A percentile compares a stretch with the other conserved stretches of the same genome.
Evolutionary conservation across 2,329 filamentous ascomycete species (phyloP).

Genomic region (Pseudogymnoascus sp.): DNA sequence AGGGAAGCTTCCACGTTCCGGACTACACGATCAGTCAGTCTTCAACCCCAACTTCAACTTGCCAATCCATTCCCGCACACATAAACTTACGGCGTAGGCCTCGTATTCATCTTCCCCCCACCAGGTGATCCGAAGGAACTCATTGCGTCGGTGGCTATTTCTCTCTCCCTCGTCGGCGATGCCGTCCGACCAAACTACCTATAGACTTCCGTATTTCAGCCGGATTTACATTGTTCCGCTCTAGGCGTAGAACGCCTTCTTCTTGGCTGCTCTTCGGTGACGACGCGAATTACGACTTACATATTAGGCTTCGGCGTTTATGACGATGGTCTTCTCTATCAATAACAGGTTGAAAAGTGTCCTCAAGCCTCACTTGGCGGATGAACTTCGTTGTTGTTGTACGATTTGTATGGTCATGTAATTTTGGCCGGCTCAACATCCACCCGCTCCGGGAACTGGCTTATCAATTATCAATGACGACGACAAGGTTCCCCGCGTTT

Average conservation of each 20-base stretch:
- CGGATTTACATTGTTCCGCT: neutral
- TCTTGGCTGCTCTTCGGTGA: neutral
- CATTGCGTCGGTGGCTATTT: conserved; percentile 31
- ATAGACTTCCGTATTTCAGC: conserved; percentile 1
- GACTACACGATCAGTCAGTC: conserved; percentile 40
- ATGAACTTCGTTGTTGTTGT: neutral
- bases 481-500: conserved; percentile 2
- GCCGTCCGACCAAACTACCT: neutral
- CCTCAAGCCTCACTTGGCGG: neutral
- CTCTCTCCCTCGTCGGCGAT: conserved; percentile 1
- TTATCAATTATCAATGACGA: conserved; percentile 7
- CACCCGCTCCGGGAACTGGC: neutral
- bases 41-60: neutral
- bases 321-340: neutral
- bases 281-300: neutral
- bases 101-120: conserved; percentile 51
- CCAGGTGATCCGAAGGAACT: conserved; percentile 65
- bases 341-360: neutral
- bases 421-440: neutral
- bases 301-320: no score
- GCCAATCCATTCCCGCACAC: neutral
- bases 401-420: neutral
- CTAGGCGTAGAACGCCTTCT: neutral
- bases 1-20: conserved; percentile 90
- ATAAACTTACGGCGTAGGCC: conserved; percentile 58